phyloP scores from a whole-genome alignment of 148 eudicot genomes.

The Vaccinium darrowii region DNA sequence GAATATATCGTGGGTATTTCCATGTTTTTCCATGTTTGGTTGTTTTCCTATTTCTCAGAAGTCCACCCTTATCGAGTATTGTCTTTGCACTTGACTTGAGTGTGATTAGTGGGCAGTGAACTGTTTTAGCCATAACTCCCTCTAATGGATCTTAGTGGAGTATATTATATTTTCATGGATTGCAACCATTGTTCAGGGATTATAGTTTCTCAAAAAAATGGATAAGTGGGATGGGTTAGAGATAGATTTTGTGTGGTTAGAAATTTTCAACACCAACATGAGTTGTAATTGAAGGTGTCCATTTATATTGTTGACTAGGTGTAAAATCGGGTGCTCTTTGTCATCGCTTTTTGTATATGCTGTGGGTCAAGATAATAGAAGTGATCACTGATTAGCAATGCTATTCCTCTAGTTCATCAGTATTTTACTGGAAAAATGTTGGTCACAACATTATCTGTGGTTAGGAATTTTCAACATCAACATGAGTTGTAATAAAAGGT shows the following conservation, averaged over 20 bases:
- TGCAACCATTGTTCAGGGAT: neutral
- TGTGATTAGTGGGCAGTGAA: slow-evolving; percentile 8
- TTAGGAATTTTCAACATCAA: neutral
- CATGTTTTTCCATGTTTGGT: neutral
- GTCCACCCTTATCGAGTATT: neutral
- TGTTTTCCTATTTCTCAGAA: neutral
- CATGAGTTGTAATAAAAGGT: neutral
- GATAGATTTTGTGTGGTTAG: neutral
- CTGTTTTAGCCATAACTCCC: neutral
- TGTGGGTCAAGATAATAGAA: slow-evolving; percentile 9
- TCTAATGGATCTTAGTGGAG: slow-evolving; percentile 11
- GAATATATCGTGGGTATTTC: neutral
- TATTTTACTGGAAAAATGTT: neutral
- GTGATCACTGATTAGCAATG: neutral
- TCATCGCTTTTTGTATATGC: neutral
- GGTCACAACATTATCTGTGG: neutral
- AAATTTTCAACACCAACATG: neutral
- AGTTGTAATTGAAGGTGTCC: neutral
- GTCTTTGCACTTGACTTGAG: slow-evolving; percentile 6
- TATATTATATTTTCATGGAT: neutral
- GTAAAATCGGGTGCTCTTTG: neutral
- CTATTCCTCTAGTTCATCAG: neutral
- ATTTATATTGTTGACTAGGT: neutral
- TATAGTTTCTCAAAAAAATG: neutral
- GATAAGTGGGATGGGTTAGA: neutral